Percentiles rank a stretch among this genome's conserved stretches.
Conservation (phyloP, 768 basidiomycete species). For the Hygrophorus pudorinus region DNA sequence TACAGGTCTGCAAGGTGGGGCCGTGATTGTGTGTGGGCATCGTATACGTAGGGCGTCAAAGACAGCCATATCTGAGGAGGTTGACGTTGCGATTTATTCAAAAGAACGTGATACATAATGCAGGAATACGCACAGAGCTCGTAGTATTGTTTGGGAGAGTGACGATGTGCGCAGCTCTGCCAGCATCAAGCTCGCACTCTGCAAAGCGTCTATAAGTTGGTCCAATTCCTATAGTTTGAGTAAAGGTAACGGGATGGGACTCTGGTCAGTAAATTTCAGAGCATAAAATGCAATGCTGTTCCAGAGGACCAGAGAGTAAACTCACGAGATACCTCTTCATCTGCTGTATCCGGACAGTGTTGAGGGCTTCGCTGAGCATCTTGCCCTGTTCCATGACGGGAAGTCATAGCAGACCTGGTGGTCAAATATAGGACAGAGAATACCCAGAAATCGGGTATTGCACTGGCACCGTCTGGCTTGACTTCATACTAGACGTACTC, state of each 20-base stretch:
- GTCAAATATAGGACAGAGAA: background rate
- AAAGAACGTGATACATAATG: background rate
- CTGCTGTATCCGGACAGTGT: slow-evolving; percentile 84
- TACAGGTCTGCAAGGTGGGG: slow-evolving; percentile 98
- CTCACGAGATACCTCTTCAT: slow-evolving; percentile 89
- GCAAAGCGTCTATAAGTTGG: slow-evolving; percentile 97
- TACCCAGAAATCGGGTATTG: background rate
- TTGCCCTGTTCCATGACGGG: slow-evolving; percentile 69
- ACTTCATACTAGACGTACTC: too few relatives aligned
- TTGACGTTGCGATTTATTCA: background rate
- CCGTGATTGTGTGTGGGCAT: slow-evolving; percentile 82
- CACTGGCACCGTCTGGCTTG: background rate
- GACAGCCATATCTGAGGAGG: slow-evolving; percentile 81
- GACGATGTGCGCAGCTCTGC: slow-evolving; percentile 91
- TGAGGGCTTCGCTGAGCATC: slow-evolving; percentile 74
- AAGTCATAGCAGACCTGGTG: slow-evolving; percentile 19
- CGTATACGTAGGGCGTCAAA: slow-evolving; percentile 96
- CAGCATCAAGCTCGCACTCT: slow-evolving; percentile 95
- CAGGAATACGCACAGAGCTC: slow-evolving; percentile 68
- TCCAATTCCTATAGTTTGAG: slow-evolving; percentile 62
- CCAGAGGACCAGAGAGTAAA: slow-evolving; percentile 11
- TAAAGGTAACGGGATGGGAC: background rate
- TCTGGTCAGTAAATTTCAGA: background rate
- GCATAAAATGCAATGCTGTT: background rate
- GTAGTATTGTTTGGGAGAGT: slow-evolving; percentile 93